These are phyloP conservation scores for Oryza glumipatula DNA, from an alignment of 176 grass and related monocot species.

Conservation along the genomic window DNA sequence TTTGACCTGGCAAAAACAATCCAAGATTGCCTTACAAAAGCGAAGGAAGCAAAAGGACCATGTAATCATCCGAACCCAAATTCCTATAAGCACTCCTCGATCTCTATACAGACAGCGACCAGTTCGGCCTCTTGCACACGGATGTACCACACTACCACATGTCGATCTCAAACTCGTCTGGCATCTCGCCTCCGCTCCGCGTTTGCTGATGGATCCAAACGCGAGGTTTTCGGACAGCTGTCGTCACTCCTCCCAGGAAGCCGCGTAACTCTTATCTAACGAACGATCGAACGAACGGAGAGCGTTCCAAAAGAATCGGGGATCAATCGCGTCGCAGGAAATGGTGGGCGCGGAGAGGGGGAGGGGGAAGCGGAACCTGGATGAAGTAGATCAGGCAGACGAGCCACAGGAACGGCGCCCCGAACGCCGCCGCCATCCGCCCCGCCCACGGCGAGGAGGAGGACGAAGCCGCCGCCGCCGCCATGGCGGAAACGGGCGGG, in stretches of 20 bases:
- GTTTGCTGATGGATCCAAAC: neutral
- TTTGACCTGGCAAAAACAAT: neutral
- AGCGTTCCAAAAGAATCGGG: neutral
- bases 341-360: neutral
- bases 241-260: neutral
- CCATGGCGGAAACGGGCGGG: constrained; percentile 28
- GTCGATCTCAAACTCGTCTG: constrained; percentile 7
- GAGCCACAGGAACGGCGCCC: constrained; percentile 69
- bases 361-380: constrained; percentile 49
- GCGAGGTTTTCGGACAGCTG: neutral
- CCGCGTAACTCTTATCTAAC: neutral
- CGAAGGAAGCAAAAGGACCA: neutral
- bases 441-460: constrained; percentile 40
- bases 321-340: neutral
- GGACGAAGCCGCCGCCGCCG: constrained; percentile 1
- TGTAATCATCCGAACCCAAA: neutral
- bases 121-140: constrained; percentile 12
- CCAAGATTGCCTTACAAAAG: neutral
- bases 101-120: neutral
- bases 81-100: neutral
- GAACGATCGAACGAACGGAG: neutral
- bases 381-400: constrained; percentile 80
- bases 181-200: neutral
- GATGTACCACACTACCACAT: neutral
- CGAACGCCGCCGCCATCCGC: constrained; percentile 59